phyloP scores from a whole-genome alignment of 768 basidiomycete genomes.

The Lactarius sanguifluus region DNA sequence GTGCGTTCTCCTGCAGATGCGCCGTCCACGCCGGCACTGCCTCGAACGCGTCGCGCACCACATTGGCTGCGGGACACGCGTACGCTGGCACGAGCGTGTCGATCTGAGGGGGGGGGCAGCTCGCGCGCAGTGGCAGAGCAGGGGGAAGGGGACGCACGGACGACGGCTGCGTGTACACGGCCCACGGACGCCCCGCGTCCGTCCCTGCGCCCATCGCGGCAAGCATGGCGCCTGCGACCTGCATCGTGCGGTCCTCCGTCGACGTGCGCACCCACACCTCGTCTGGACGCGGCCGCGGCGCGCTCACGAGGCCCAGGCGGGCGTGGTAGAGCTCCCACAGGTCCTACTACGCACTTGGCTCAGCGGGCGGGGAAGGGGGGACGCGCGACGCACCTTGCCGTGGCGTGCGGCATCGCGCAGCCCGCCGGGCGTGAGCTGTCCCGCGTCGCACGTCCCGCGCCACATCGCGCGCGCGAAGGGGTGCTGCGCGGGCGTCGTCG shows the following conservation, averaged over 20 bases:
- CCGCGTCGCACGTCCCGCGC: slow-evolving; percentile 49
- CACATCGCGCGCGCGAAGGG: slow-evolving; percentile 47
- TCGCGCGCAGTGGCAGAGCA: not conserved
- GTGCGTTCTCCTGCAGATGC: slow-evolving; percentile 41
- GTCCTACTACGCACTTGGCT: slow-evolving; percentile 39
- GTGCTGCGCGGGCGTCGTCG: slow-evolving; percentile 41
- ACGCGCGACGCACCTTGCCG: slow-evolving; percentile 40
- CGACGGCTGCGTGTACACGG: slow-evolving; percentile 44
- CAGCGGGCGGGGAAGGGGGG: not conserved
- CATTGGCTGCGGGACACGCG: slow-evolving; percentile 43
- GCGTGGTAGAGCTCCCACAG: slow-evolving; percentile 47
- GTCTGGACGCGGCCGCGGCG: slow-evolving; percentile 37
- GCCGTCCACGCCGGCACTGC: slow-evolving; percentile 48
- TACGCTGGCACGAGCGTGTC: slow-evolving; percentile 50
- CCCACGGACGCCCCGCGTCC: slow-evolving; percentile 36
- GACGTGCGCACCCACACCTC: slow-evolving; percentile 48
- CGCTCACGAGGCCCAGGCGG: slow-evolving; percentile 40
- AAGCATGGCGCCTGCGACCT: slow-evolving; percentile 47
- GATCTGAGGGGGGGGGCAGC: slow-evolving; percentile 37
- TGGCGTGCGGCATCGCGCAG: slow-evolving; percentile 45
- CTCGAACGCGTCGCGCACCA: slow-evolving; percentile 43
- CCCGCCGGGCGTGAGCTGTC: slow-evolving; percentile 48
- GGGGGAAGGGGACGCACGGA: slow-evolving; percentile 36
- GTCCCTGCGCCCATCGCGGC: slow-evolving; percentile 45
- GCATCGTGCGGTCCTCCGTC: slow-evolving; percentile 48